Evolutionary conservation across 176 grass and related monocot genomes (phyloP).

Genomic region (Pontederia crassipes): DNA sequence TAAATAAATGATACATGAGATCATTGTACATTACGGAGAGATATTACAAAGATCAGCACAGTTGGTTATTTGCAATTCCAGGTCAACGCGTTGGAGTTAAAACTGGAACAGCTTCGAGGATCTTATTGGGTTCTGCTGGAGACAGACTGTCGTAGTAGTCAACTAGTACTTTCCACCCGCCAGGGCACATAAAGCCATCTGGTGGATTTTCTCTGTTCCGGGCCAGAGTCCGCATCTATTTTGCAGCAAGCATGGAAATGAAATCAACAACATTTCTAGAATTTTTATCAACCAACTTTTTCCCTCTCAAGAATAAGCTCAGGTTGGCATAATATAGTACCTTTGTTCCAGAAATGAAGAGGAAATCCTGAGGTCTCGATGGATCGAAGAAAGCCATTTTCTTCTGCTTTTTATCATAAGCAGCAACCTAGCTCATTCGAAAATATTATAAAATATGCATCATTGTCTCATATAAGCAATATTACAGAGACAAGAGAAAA

Average conservation of each 20-base stretch:
- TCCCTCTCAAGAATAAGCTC: background rate
- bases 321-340: slow-evolving; percentile 20
- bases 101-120: slow-evolving; percentile 56
- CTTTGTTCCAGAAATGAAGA: slow-evolving; percentile 99
- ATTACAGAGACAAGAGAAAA: no score
- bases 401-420: slow-evolving; percentile 72
- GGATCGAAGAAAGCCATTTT: slow-evolving; percentile 98
- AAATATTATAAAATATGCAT: background rate
- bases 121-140: slow-evolving; percentile 37
- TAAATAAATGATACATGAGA: no score
- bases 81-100: slow-evolving; percentile 15
- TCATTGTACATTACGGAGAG: background rate
- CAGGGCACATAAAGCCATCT: slow-evolving; percentile 94
- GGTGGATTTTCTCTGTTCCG: slow-evolving; percentile 72
- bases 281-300: background rate
- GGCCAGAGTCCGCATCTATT: slow-evolving; percentile 82
- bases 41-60: background rate
- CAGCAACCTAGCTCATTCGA: slow-evolving; percentile 57
- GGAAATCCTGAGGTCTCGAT: slow-evolving; percentile 83
- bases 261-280: slow-evolving; percentile 8
- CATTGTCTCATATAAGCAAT: no score
- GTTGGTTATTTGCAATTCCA: background rate
- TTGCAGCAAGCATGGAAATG: background rate
- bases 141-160: slow-evolving; percentile 76
- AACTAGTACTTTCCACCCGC: slow-evolving; percentile 88